These are phyloP conservation scores for Fonsecaea pedrosoi DNA, from an alignment of 2,329 filamentous ascomycete species.

Conservation along the genomic window DNA sequence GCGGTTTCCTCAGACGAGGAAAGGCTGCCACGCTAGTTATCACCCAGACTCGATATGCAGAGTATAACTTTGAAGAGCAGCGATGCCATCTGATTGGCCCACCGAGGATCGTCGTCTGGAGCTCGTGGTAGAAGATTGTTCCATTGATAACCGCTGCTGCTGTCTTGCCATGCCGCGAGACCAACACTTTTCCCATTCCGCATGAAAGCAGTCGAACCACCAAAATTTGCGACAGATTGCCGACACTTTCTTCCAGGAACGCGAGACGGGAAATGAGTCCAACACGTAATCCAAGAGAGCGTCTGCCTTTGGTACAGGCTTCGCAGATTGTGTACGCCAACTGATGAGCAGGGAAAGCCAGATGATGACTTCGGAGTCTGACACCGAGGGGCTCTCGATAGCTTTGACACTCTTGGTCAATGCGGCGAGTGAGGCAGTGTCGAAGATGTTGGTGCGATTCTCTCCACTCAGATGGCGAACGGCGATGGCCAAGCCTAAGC, in stretches of 20 bases:
- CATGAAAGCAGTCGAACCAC: constrained; percentile 31
- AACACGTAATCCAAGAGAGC: constrained; percentile 29
- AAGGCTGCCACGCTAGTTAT: background rate
- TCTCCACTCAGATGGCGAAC: constrained; percentile 32
- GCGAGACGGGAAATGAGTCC: constrained; percentile 26
- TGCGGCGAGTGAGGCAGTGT: constrained; percentile 21
- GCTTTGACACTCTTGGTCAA: constrained; percentile 25
- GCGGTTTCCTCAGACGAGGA: background rate
- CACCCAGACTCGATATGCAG: background rate
- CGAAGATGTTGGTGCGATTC: constrained; percentile 33
- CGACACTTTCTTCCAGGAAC: constrained; percentile 28
- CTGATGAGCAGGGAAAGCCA: constrained; percentile 31
- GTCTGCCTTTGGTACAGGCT: constrained; percentile 20
- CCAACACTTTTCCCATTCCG: constrained; percentile 28
- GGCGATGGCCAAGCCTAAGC: constrained; percentile 27
- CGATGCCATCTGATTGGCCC: background rate
- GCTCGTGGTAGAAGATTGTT: background rate
- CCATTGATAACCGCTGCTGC: constrained; percentile 1
- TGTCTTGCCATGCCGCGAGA: constrained; percentile 11
- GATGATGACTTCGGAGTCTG: constrained; percentile 31
- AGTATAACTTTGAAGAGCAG: background rate
- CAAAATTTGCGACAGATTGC: constrained; percentile 33
- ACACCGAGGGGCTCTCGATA: constrained; percentile 24
- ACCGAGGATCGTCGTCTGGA: background rate
- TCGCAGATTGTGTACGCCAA: constrained; percentile 29